A percentile compares a stretch with the other conserved stretches of the same genome.
Evolutionary conservation across 2,329 filamentous ascomycete species (phyloP).

Genomic region (Chaetomium sp.): DNA sequence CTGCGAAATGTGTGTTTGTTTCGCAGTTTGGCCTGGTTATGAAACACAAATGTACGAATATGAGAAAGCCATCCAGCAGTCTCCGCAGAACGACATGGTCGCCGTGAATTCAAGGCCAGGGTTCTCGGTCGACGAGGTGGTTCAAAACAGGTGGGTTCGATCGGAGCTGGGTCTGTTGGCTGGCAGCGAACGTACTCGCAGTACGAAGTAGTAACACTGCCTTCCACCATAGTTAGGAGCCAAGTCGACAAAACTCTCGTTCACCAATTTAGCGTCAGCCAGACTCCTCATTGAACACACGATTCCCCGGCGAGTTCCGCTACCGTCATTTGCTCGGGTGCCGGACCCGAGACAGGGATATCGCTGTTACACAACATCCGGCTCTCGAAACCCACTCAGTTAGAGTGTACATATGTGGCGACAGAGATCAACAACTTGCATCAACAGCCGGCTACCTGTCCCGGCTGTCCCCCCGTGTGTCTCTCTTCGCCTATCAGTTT

Average conservation of each 20-base stretch:
- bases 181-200: neutral
- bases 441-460: no score
- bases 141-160: no score
- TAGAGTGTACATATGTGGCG: neutral
- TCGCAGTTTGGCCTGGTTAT: neutral
- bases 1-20: neutral
- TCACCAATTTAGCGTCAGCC: neutral
- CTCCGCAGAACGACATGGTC: neutral
- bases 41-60: neutral
- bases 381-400: slow-evolving; percentile 2
- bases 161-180: no score
- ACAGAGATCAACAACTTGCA: neutral
- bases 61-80: neutral
- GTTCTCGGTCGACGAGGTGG: neutral
- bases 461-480: neutral
- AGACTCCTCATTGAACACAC: neutral
- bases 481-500: neutral
- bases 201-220: neutral
- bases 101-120: neutral
- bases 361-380: neutral
- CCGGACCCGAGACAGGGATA: slow-evolving; percentile 12
- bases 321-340: slow-evolving; percentile 18
- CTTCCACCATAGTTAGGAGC: slow-evolving; percentile 5
- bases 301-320: no score
- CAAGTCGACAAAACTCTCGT: neutral